Conservation (phyloP, 1,284 basidiomycete species). For the Trametes sp. region DNA sequence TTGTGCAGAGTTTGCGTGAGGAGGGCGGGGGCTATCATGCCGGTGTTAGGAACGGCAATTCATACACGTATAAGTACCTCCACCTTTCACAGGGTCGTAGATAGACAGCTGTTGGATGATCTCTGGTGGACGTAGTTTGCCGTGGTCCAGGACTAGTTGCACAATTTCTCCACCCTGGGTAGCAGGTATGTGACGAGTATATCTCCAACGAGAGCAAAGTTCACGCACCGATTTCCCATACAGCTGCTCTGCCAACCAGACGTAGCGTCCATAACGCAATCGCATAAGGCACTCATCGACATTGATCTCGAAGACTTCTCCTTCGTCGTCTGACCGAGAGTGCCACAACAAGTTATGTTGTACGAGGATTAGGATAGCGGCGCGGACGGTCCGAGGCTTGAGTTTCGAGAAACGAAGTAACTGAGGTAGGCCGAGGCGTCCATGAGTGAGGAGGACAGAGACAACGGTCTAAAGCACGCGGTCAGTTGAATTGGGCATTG, state of each 20-base stretch:
- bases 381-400: slow-evolving; percentile 73
- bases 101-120: slow-evolving; percentile 64
- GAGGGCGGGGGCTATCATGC: slow-evolving; percentile 51
- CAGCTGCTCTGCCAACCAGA: slow-evolving; percentile 74
- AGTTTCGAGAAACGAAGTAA: slow-evolving; percentile 75
- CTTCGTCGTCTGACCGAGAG: slow-evolving; percentile 75
- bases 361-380: slow-evolving; percentile 82
- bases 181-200: background rate
- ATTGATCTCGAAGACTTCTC: slow-evolving; percentile 82
- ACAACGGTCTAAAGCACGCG: slow-evolving; percentile 69
- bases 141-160: slow-evolving; percentile 81
- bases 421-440: slow-evolving; percentile 79
- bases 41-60: background rate
- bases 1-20: slow-evolving; percentile 69
- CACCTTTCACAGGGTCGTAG: slow-evolving; percentile 65
- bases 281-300: slow-evolving; percentile 81
- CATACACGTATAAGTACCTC: no score
- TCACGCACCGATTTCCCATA: slow-evolving; percentile 69
- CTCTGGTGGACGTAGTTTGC: slow-evolving; percentile 83
- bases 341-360: slow-evolving; percentile 95
- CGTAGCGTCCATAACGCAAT: slow-evolving; percentile 80
- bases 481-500: background rate
- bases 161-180: slow-evolving; percentile 77
- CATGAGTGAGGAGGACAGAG: slow-evolving; percentile 83
- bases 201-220: background rate